Base-by-base conservation (phyloP, 2,329 filamentous ascomycete genomes). In the Aspergillus sp. region DNA sequence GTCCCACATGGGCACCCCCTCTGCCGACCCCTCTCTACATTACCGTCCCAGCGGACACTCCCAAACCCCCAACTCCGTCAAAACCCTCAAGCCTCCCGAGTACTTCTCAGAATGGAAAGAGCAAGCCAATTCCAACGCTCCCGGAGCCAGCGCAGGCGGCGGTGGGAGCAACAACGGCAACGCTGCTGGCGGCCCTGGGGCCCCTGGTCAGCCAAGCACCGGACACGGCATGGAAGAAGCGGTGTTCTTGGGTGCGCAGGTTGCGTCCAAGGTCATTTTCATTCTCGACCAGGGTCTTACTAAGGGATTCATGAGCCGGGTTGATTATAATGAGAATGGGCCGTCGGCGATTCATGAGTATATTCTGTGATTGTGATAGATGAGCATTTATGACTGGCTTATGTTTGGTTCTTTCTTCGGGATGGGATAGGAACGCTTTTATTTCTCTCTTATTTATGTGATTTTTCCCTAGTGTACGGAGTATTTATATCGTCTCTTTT, bases 81-180 rank as follows among this genome's bases (percentile, higher is more conserved):
- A 88, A 74, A 75, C 82, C 23, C 82, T 88, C 23, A 80, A 82
- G 55, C 76, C 88, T 56, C 90, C 90, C 0, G 86, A 88, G 46
- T 95, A 96, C 67, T 85, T 95, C 57, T 81, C 85, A 9, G 90
- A 95, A 67, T 96, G 90, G 89, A 89, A 89, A 63, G 90, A 86
- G 70, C 81, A 83, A 48, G 68, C 69, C 58, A 66, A 67, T 41
- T 59, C 55, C 46, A 68, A 68, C 37, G 56, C 61, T 5, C 61
- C 65, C 6, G 63, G 64, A 1, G 56, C 62, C 38, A 66, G 56
- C 13, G 54, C 51, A 12, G 50, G 52, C 5, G 54, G 53, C 4
- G 52, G 50, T 17, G 50, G 49, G 7, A 47, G 39, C 35, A 49
- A 49, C 10, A 12, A 7, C 9, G 48, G 55, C 7, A 25, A 32